Evolutionary conservation across 2,329 filamentous ascomycete genomes (phyloP).

Genomic region (Trichoderma gracile): DNA sequence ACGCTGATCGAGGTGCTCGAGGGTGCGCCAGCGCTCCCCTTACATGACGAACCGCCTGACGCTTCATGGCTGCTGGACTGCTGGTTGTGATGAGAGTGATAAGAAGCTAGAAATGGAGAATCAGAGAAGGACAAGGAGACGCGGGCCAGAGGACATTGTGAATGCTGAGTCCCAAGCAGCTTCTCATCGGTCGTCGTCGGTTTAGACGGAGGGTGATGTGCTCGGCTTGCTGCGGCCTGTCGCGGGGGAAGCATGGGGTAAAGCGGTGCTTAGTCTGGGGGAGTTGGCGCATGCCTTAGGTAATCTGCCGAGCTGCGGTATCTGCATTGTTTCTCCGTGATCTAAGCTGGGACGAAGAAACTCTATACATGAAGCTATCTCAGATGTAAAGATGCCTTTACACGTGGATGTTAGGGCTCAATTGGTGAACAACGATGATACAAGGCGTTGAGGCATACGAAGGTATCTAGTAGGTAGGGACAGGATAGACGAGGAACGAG

Average conservation of each 20-base stretch:
- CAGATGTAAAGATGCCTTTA: no score
- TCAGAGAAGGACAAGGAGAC: slow-evolving; percentile 26
- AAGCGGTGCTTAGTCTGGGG: no score
- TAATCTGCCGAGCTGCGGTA: not conserved
- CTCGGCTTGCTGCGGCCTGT: slow-evolving; percentile 45
- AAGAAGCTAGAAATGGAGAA: not conserved
- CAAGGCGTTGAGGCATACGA: no score
- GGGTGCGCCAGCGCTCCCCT: slow-evolving; percentile 34
- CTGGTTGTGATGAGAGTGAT: not conserved
- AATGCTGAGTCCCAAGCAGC: slow-evolving; percentile 13
- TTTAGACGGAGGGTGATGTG: slow-evolving; percentile 30
- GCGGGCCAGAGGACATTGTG: slow-evolving; percentile 17
- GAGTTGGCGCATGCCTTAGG: not conserved
- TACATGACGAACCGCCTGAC: slow-evolving; percentile 37
- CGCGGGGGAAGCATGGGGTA: slow-evolving; percentile 32
- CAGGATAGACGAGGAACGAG: no score
- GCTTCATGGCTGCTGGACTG: slow-evolving; percentile 36
- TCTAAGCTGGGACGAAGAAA: no score
- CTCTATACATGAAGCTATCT: no score
- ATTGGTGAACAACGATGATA: no score
- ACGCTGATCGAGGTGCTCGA: slow-evolving; percentile 27
- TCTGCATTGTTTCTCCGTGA: no score
- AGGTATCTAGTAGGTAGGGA: no score
- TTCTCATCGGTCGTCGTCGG: slow-evolving; percentile 28
- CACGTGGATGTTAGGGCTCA: no score